Percentiles rank a stretch among this genome's conserved stretches.
Evolutionary conservation across 1,139 yeast species (phyloP).

Genomic region (Candida pseudoviswanathii): DNA sequence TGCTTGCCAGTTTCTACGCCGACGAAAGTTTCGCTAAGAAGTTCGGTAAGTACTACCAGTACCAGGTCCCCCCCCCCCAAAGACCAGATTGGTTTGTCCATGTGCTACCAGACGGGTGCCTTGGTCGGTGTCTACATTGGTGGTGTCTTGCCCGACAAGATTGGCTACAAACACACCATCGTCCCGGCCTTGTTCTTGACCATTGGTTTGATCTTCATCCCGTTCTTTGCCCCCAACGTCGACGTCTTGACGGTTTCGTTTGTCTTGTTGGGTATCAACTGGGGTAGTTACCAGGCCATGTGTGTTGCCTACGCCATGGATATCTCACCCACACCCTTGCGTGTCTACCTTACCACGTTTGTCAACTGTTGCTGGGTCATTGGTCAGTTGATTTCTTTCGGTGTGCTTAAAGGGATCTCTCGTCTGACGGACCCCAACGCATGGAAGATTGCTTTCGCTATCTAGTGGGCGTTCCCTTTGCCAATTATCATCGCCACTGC

Average conservation of each 20-base stretch:
- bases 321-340: conserved; percentile 49
- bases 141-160: conserved; percentile 46
- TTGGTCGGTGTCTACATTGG: conserved; percentile 47
- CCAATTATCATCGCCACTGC: conserved; percentile 42
- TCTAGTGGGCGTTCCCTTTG: conserved; percentile 67
- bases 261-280: conserved; percentile 48
- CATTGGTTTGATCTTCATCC: conserved; percentile 47
- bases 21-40: conserved; percentile 39
- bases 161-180: conserved; percentile 50
- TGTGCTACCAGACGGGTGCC: conserved; percentile 49
- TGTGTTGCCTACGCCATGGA: conserved; percentile 56
- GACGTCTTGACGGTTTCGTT: conserved; percentile 48
- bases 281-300: conserved; percentile 56
- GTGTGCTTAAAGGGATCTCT: conserved; percentile 44
- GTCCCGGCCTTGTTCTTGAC: conserved; percentile 36
- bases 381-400: conserved; percentile 52
- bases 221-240: conserved; percentile 48
- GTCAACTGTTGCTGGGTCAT: conserved; percentile 52
- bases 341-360: conserved; percentile 51
- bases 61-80: conserved; percentile 42
- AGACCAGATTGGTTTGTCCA: conserved; percentile 51
- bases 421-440: conserved; percentile 29
- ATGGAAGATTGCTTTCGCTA: conserved; percentile 43
- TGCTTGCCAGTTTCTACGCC: conserved; percentile 39
- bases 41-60: conserved; percentile 35